phyloP scores from a whole-genome alignment of 2,329 filamentous ascomycete species.

The Cladophialophora chaetospira region DNA sequence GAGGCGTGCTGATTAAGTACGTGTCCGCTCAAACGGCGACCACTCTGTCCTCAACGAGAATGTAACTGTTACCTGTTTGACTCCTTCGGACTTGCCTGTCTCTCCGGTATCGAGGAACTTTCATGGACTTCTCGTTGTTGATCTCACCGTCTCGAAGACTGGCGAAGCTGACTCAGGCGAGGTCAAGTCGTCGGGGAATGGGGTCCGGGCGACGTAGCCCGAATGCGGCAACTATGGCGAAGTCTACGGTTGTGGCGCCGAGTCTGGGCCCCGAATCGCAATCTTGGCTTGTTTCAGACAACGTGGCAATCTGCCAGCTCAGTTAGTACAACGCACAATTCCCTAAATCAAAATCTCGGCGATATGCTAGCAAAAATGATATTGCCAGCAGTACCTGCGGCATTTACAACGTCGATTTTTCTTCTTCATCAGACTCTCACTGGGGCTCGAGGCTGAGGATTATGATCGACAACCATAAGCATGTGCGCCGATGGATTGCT shows the following conservation, averaged over 20 bases:
- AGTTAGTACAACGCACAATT: not conserved
- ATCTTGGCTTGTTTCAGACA: slow-evolving; percentile 3
- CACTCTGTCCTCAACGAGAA: not conserved
- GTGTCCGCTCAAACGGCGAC: not conserved
- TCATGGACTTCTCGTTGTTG: not conserved
- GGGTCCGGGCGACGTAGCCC: not conserved
- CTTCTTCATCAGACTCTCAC: too few species aligned
- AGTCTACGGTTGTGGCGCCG: not conserved
- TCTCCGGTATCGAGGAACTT: not conserved
- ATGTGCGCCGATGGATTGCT: too few species aligned
- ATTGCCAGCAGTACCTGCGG: too few species aligned
- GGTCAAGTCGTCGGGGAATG: slow-evolving; percentile 12
- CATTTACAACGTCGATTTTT: too few species aligned
- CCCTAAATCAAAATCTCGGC: too few species aligned
- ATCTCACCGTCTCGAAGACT: not conserved
- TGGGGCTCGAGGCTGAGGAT: too few species aligned
- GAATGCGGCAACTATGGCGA: slow-evolving; percentile 12
- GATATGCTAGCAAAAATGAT: too few species aligned
- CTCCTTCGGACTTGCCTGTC: too few species aligned
- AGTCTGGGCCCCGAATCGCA: not conserved
- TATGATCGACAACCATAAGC: too few species aligned
- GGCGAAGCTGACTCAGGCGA: slow-evolving; percentile 6
- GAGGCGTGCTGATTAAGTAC: slow-evolving; percentile 1
- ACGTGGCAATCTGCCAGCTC: not conserved
- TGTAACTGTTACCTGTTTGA: not conserved